Evolutionary conservation across 2,329 filamentous ascomycete species (phyloP), one percentile per base, ranked within the genome.

Genomic region (Alternaria ventricosa): DNA sequence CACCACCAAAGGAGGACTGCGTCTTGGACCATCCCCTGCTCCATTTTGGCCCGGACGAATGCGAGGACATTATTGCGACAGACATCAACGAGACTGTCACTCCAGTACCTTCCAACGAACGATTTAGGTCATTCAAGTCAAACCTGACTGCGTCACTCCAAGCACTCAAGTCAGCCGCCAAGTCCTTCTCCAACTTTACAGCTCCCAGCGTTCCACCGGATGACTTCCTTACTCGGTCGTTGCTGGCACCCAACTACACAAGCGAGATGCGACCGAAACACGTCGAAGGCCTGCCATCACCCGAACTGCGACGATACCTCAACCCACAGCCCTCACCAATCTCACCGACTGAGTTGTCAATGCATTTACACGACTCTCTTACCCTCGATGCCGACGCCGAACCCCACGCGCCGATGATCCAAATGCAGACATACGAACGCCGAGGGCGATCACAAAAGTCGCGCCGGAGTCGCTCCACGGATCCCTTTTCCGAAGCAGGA

Each of bases 121-220:
- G 78, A 27, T 82, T 83, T 47, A 83, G 83, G 57, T 85, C 83
- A 2, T 87, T 90, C 79, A 89, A 87, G 65, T 90, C 88, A 0
- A 90, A 90, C 64, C 80, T 90, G 46, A 90, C 88, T 0, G 86
- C 87, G 3, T 90, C 88, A 0, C 76, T 90, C 20, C 85, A 87
- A 64, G 87, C 86, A 4, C 83, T 90, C 55, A 89, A 87, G 76
- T 86, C 86, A 7, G 87, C 87, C 0, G 87, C 87, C 11, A 87
- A 86, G 60, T 87, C 86, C 0, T 86, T 90, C 46, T 88, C 87
- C 7, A 87, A 87, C 55, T 86, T 89, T 67, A 84, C 86, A 15
- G 83, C 85, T 22, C 80, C 79, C 41, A 80, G 81, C 15, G 80
- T 86, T 27, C 86, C 85, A 55, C 84, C 86, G 1, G 87, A 89